Conservation (phyloP, 257 asterid genomes). For the Solanum paucissectum region DNA sequence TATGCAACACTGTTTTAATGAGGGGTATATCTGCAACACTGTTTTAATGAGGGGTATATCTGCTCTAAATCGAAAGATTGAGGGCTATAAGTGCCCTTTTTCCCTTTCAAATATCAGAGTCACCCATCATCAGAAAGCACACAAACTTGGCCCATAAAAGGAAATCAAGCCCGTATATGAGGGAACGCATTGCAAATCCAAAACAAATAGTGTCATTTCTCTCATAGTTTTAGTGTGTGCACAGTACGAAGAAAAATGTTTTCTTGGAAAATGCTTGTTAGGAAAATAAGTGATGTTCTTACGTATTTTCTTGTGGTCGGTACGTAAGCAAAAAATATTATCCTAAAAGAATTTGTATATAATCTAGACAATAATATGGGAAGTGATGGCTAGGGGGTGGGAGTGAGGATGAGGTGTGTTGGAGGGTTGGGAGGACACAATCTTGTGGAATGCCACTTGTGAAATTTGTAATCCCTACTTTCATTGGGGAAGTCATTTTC, state of each 20-base stretch:
- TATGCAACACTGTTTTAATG: neutral
- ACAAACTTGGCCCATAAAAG: neutral
- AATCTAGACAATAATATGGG: neutral
- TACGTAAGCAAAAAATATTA: neutral
- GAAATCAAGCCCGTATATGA: neutral
- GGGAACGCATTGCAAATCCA: neutral
- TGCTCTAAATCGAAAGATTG: neutral
- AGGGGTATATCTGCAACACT: neutral
- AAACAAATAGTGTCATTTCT: neutral
- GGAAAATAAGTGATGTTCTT: neutral
- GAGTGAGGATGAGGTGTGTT: neutral
- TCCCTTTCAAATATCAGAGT: neutral
- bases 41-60: neutral
- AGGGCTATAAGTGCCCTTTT: neutral
- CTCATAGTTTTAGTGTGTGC: neutral
- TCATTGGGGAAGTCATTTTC: neutral
- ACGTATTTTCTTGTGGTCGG: neutral
- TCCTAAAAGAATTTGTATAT: neutral
- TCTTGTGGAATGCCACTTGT: neutral
- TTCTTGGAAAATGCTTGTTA: neutral
- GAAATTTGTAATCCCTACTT: neutral
- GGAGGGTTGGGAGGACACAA: neutral
- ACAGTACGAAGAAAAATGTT: too few relatives aligned
- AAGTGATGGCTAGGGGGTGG: neutral
- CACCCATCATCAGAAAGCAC: neutral